Base-by-base conservation (phyloP, 495 filamentous ascomycete genomes). In the Sabuloglossum arenarium region DNA sequence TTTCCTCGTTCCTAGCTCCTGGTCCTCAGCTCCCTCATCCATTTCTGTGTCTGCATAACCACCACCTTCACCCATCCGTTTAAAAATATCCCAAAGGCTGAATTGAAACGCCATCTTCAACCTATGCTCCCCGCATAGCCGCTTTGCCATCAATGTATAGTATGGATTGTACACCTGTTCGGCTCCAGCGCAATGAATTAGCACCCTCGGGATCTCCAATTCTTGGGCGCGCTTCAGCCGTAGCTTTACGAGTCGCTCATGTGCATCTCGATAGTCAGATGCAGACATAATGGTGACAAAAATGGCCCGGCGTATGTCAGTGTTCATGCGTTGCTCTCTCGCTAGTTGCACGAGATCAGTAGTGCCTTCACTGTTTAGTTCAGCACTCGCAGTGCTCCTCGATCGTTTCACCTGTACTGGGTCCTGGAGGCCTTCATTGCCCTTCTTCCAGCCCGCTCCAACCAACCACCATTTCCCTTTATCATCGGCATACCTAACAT, bases 401-500 rank as follows among this genome's bases (percentile, higher is more conserved):
- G 53, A 28, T 24, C 10, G 27, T 31, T 32, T 23, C 31, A 45
- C 10, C n/a, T 53, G 28, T 25, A 19, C 5, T 12, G 11, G 6
- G 9, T 60, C 27, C 10, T 29, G 19, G 39, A 59, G 52, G 16
- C 60, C 46, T 23, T 70, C 63, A 25, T 69, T 69, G 31, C 52
- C 55, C 53, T 76, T 75, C 29, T 73, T 80, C 83, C 88, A 95
- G 67, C 87, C 93, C 12, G 90, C 88, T 46, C 91, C 90, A 25
- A 95, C 82, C 34, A 97, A 77, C 91, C 91, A 97, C 93, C 91
- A 97, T 71, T 94, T 96, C 2, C 91, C 91, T 67, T 84, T 86
- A 60, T 83, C 88, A 23, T 88, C 81, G 1, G 80, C 81, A 56
- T 90, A 75, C 55, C 75, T 75, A 58, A 97, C 85, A 63, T 97